Conservation (phyloP, 2,329 filamentous ascomycete genomes). For the Elsinoe perseae region DNA sequence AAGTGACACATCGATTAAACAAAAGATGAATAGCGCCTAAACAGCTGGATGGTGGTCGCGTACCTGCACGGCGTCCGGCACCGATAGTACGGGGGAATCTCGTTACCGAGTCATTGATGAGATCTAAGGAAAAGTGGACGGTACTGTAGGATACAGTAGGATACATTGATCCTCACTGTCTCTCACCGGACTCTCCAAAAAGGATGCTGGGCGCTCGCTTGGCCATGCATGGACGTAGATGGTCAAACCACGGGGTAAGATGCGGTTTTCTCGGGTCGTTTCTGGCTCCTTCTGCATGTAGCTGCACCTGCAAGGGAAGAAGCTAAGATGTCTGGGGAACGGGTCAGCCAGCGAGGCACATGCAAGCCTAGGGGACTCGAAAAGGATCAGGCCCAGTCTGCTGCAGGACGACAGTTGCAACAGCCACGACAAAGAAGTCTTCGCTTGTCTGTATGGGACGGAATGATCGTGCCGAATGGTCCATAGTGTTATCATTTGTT, state of each 20-base stretch:
- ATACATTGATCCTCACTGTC: too few species aligned
- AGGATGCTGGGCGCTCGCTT: neutral
- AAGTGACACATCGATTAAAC: neutral
- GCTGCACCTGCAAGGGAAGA: neutral
- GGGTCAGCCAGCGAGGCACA: constrained; percentile 1
- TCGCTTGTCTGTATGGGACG: too few species aligned
- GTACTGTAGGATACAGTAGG: neutral
- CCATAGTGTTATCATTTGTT: too few species aligned
- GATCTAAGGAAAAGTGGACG: neutral
- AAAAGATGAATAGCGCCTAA: neutral
- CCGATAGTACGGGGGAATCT: neutral
- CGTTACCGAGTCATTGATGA: neutral
- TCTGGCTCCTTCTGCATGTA: neutral
- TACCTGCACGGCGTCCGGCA: neutral
- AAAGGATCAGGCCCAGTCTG: neutral
- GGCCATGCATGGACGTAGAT: neutral
- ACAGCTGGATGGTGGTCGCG: neutral
- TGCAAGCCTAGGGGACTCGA: neutral
- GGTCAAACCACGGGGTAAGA: neutral
- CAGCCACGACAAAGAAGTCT: neutral
- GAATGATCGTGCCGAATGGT: too few species aligned
- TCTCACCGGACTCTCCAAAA: neutral
- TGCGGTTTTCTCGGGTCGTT: neutral
- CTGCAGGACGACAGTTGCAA: neutral
- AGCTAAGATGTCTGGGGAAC: constrained; percentile 3